These are phyloP conservation scores for Plasmodium ovale DNA, from an alignment of 169 alveolate genomes.

Conservation along the genomic window DNA sequence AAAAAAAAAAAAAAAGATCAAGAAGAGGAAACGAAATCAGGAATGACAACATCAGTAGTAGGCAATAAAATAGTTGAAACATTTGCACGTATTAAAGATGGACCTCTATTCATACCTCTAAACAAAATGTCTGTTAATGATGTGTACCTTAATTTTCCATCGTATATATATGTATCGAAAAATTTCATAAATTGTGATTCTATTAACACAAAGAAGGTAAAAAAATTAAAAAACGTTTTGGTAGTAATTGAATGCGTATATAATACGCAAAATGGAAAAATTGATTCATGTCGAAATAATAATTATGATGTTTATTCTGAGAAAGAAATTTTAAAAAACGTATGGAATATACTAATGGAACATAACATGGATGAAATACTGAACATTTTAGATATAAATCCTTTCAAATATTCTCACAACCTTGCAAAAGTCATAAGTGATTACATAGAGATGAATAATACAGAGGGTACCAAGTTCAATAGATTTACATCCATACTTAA, in stretches of 20 bases:
- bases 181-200: constrained; percentile 59
- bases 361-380: constrained; percentile 50
- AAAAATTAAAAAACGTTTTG: constrained; percentile 60
- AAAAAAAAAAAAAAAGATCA: not conserved
- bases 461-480: constrained; percentile 2
- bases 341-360: constrained; percentile 60
- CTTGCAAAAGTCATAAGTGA: constrained; percentile 38
- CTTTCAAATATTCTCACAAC: constrained; percentile 71
- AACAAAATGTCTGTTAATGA: constrained; percentile 74
- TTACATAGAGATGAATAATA: constrained; percentile 36
- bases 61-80: constrained; percentile 42
- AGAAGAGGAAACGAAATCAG: not conserved
- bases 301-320: constrained; percentile 71
- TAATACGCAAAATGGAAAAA: not conserved
- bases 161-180: constrained; percentile 75
- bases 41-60: not conserved
- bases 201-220: constrained; percentile 60
- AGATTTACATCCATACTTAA: constrained; percentile 37
- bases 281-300: constrained; percentile 8
- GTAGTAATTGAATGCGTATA: constrained; percentile 67
- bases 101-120: constrained; percentile 51
- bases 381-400: constrained; percentile 62
- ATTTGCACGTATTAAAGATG: constrained; percentile 13
- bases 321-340: constrained; percentile 49
- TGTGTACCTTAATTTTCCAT: constrained; percentile 63